phyloP scores from a whole-genome alignment of 345 rosid species.

The Firmiana major region DNA sequence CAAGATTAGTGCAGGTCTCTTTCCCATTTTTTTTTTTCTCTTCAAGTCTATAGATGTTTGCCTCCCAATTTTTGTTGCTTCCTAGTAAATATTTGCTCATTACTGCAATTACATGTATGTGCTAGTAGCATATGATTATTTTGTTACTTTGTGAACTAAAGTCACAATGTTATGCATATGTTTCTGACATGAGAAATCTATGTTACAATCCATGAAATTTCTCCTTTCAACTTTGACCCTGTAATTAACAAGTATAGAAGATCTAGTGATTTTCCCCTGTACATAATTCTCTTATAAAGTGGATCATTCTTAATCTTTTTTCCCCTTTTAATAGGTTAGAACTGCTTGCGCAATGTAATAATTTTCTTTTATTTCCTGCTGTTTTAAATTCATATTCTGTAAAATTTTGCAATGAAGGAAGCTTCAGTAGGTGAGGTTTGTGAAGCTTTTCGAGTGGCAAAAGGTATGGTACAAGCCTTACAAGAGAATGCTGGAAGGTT shows the following conservation, averaged over 20 bases:
- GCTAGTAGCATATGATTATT: not conserved
- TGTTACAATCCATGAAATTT: slow-evolving; percentile 1
- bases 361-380: slow-evolving; percentile 9
- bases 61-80: not conserved
- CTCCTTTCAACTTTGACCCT: not conserved
- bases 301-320: not conserved
- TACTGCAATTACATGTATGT: not conserved
- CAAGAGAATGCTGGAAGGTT: slow-evolving; percentile 98
- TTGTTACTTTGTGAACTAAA: not conserved
- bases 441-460: slow-evolving; percentile 86
- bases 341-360: not conserved
- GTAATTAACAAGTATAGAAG: not conserved
- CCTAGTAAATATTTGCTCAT: not conserved
- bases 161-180: not conserved
- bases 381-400: slow-evolving; percentile 16
- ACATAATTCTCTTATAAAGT: not conserved
- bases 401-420: slow-evolving; percentile 57
- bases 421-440: slow-evolving; percentile 87
- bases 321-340: not conserved
- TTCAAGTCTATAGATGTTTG: not conserved
- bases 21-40: slow-evolving; percentile 12
- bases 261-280: not conserved
- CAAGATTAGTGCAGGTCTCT: slow-evolving; percentile 85
- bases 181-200: slow-evolving; percentile 5
- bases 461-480: slow-evolving; percentile 95